These are phyloP conservation scores for Spizellomyces sp. DNA, from an alignment of 192 early-diverging fungal genomes.

Conservation along the genomic window DNA sequence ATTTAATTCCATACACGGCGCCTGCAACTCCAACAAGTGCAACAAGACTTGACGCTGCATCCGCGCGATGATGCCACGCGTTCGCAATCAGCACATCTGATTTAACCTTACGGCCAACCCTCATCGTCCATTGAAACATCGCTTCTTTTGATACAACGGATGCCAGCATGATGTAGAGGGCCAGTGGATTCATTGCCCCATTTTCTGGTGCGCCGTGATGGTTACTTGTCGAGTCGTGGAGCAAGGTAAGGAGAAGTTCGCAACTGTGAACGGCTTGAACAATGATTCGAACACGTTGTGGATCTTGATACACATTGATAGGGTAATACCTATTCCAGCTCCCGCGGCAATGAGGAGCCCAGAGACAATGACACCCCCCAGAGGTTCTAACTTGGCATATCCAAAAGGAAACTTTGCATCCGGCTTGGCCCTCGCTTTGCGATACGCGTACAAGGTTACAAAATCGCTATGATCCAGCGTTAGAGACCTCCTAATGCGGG, in stretches of 20 bases:
- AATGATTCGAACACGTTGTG: no score
- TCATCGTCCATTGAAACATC: slow-evolving; percentile 71
- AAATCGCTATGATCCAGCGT: slow-evolving; percentile 58
- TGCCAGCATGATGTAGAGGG: slow-evolving; percentile 69
- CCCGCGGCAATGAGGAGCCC: slow-evolving; percentile 69
- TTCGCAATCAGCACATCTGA: slow-evolving; percentile 79
- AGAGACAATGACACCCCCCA: slow-evolving; percentile 55
- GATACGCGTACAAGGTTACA: slow-evolving; percentile 79
- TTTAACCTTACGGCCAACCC: slow-evolving; percentile 61
- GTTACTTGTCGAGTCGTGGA: slow-evolving; percentile 10
- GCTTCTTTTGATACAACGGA: slow-evolving; percentile 77
- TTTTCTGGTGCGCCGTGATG: not conserved
- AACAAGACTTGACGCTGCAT: slow-evolving; percentile 72
- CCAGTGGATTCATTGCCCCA: slow-evolving; percentile 39
- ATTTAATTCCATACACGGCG: slow-evolving; percentile 66
- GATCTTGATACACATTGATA: slow-evolving; percentile 57
- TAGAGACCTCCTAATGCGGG: slow-evolving; percentile 26
- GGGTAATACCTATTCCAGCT: slow-evolving; percentile 64
- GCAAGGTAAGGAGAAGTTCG: slow-evolving; percentile 19
- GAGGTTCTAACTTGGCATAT: slow-evolving; percentile 47
- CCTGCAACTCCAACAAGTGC: slow-evolving; percentile 76
- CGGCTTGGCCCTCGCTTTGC: slow-evolving; percentile 62
- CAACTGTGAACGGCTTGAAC: slow-evolving; percentile 1
- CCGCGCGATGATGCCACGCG: slow-evolving; percentile 86
- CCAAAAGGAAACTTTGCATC: slow-evolving; percentile 69